Percentiles rank a stretch among this genome's conserved stretches.
Conservation (phyloP, 805 yeast species). For the Cyberlindnera mycetangii region DNA sequence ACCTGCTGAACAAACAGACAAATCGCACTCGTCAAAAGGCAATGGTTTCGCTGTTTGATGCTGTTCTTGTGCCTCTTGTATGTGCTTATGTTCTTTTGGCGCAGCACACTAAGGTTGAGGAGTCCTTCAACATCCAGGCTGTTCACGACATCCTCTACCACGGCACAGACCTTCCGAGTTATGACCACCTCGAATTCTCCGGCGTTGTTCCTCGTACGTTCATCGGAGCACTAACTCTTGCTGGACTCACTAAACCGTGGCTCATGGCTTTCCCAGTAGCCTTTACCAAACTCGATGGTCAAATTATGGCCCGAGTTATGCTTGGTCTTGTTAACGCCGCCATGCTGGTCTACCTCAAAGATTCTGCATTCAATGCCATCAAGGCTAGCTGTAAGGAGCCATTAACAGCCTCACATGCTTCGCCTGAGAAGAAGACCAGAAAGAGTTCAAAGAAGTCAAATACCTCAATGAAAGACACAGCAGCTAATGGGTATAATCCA, state of each 20-base stretch:
- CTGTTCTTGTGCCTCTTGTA: conserved; percentile 44
- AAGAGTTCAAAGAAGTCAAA: conserved; percentile 5
- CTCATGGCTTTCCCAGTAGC: conserved; percentile 15
- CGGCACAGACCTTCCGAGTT: conserved; percentile 49
- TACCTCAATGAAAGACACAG: neutral
- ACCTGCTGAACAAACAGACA: neutral
- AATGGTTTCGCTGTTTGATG: conserved; percentile 27
- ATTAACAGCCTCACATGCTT: neutral
- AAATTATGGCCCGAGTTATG: conserved; percentile 52
- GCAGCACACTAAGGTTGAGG: conserved; percentile 92
- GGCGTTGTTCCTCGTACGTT: conserved; percentile 90
- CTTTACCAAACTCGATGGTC: conserved; percentile 47
- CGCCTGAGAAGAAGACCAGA: conserved; percentile 3
- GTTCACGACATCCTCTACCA: conserved; percentile 71
- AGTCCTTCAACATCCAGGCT: conserved; percentile 89
- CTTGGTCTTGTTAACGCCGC: conserved; percentile 62
- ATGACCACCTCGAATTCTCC: conserved; percentile 78
- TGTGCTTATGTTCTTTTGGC: conserved; percentile 51
- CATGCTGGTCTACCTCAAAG: conserved; percentile 49
- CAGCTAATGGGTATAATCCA: conserved; percentile 8
- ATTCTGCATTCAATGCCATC: conserved; percentile 33
- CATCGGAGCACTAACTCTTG: conserved; percentile 60
- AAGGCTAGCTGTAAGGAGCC: conserved; percentile 1
- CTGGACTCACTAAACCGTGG: conserved; percentile 43
- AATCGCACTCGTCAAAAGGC: neutral